Percentiles rank a stretch among this genome's conserved stretches.
Conservation (phyloP, 805 yeast genomes). For the Kurtzmaniella fragi region DNA sequence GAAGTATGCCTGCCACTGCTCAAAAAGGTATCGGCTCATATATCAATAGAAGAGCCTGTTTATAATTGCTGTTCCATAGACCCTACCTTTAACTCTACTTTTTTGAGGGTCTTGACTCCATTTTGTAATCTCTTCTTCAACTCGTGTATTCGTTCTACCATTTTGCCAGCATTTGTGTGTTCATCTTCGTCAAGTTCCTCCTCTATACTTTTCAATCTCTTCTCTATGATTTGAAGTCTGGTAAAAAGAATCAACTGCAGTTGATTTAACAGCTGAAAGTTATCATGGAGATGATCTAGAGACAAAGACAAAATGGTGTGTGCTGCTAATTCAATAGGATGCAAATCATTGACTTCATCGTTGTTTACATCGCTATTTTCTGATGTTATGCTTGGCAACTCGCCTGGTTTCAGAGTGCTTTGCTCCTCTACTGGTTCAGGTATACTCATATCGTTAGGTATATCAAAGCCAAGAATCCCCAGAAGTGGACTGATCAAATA, state of each 20-base stretch:
- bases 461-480: too few species aligned
- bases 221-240: slow-evolving; percentile 40
- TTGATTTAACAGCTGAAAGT: slow-evolving; percentile 48
- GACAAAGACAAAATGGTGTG: slow-evolving; percentile 53
- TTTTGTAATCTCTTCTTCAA: slow-evolving; percentile 28
- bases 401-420: too few species aligned
- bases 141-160: slow-evolving; percentile 12
- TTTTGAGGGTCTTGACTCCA: slow-evolving; percentile 23
- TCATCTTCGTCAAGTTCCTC: slow-evolving; percentile 11
- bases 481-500: too few species aligned
- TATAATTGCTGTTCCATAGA: slow-evolving; percentile 11
- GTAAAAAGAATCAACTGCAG: slow-evolving; percentile 52
- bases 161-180: too few species aligned
- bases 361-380: neutral
- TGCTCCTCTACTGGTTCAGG: too few species aligned
- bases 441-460: too few species aligned
- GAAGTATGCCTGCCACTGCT: too few species aligned
- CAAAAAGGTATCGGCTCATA: too few species aligned
- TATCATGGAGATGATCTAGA: slow-evolving; percentile 45
- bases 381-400: too few species aligned
- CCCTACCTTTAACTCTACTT: slow-evolving; percentile 32
- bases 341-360: slow-evolving; percentile 28
- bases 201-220: slow-evolving; percentile 22
- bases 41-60: too few species aligned
- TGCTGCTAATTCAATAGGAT: slow-evolving; percentile 56